Conservation (phyloP, 2,329 filamentous ascomycete genomes). For the Beauveria medogensis region DNA sequence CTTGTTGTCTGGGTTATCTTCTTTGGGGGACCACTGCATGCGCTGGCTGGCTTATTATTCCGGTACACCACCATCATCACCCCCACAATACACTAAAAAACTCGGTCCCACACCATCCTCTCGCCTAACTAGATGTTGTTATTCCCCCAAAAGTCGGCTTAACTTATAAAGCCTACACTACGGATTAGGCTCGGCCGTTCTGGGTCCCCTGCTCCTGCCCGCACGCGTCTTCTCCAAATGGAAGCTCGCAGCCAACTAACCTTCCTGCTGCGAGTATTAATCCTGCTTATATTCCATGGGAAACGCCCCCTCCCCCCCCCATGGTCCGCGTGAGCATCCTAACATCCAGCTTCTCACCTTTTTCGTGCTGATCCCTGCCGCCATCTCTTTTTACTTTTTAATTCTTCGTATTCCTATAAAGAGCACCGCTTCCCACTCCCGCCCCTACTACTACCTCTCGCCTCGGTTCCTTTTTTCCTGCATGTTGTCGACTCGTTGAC, state of each 20-base stretch:
- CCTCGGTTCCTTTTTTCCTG: background rate
- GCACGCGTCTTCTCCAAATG: constrained; percentile 5
- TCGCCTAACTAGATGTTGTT: background rate
- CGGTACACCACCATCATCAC: background rate
- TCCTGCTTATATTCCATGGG: background rate
- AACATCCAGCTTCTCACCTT: background rate
- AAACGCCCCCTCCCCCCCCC: background rate
- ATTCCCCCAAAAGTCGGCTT: background rate
- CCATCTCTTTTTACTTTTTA: background rate
- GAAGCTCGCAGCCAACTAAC: background rate
- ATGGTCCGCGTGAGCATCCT: background rate
- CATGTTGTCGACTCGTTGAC: constrained; percentile 3
- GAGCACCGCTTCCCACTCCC: background rate
- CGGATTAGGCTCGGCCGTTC: background rate
- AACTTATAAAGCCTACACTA: background rate
- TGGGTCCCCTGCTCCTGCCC: constrained; percentile 1
- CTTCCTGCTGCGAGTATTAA: background rate
- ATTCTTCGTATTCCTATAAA: background rate
- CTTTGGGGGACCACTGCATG: background rate
- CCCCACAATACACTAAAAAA: background rate
- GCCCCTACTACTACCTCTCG: background rate
- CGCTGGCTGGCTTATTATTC: background rate
- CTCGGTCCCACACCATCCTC: constrained; percentile 2
- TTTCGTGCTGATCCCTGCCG: background rate
- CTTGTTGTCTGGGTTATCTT: too few relatives aligned